Conservation (phyloP, 2,329 filamentous ascomycete species). For the Chrysosporium queenslandicum region DNA sequence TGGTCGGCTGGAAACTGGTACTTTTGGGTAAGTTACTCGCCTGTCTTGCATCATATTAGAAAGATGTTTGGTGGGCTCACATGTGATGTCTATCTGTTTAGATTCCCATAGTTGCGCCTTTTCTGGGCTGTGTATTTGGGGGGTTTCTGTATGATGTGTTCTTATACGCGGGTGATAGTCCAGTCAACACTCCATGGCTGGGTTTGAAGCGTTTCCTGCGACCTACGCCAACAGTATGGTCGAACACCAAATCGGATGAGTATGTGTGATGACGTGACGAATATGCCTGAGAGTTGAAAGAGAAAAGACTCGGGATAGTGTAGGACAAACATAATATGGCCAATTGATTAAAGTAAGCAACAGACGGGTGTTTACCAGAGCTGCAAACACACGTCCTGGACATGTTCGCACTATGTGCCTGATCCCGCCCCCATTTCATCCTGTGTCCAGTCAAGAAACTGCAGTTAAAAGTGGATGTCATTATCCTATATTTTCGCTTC, state of each 20-base stretch:
- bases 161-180: constrained; percentile 60
- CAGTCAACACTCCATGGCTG: constrained; percentile 57
- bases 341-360: too few species aligned
- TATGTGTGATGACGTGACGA: background rate
- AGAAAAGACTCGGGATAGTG: too few species aligned
- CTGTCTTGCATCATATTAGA: background rate
- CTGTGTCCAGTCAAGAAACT: too few species aligned
- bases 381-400: too few species aligned
- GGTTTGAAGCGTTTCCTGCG: constrained; percentile 48
- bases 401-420: too few species aligned
- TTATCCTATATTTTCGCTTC: too few species aligned
- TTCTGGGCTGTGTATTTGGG: constrained; percentile 53
- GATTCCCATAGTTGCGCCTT: constrained; percentile 64
- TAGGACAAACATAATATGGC: too few species aligned
- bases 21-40: constrained; percentile 52
- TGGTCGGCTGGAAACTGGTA: constrained; percentile 61
- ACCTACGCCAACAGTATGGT: constrained; percentile 18
- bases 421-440: too few species aligned
- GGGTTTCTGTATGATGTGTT: constrained; percentile 59
- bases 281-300: too few species aligned
- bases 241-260: constrained; percentile 13
- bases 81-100: constrained; percentile 22
- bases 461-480: too few species aligned
- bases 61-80: background rate
- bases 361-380: too few species aligned